phyloP scores from a whole-genome alignment of 83 land plant genomes.

The Picea mariana region DNA sequence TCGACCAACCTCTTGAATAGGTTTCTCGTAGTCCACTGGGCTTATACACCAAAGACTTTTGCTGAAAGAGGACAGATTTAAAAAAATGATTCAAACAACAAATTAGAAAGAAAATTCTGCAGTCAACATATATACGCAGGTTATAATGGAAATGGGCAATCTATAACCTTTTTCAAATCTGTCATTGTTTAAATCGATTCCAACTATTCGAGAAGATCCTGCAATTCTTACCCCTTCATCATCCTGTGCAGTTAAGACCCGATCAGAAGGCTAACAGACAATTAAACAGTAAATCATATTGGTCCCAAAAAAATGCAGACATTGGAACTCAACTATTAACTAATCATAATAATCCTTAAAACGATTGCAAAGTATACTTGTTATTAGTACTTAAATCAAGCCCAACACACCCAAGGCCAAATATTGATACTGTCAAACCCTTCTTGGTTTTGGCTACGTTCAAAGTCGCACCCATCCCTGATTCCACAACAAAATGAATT shows the following conservation, averaged over 20 bases:
- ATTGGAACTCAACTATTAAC: too few species aligned
- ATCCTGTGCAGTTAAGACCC: conserved; percentile 8
- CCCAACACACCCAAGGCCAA: conserved; percentile 72
- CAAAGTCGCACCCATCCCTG: conserved; percentile 54
- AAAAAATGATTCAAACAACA: background rate
- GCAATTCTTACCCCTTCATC: conserved; percentile 41
- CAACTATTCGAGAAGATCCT: conserved; percentile 36
- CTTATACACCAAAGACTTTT: conserved; percentile 42
- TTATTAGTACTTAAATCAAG: conserved; percentile 36
- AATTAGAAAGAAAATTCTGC: background rate
- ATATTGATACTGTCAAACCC: conserved; percentile 62
- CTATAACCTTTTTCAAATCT: conserved; percentile 19
- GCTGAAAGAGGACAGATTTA: conserved; percentile 16
- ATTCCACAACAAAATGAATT: background rate
- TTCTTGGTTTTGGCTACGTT: conserved; percentile 68
- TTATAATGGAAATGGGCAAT: background rate
- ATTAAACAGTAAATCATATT: too few species aligned
- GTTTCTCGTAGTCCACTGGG: conserved; percentile 34
- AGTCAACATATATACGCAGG: too few species aligned
- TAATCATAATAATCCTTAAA: background rate
- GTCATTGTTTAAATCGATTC: conserved; percentile 21
- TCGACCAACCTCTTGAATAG: conserved; percentile 38
- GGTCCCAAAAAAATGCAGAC: too few species aligned
- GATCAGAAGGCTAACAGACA: background rate
- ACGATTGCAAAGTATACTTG: background rate